Conservation (phyloP, 2,329 filamentous ascomycete species). For the Exophiala dermatitidis region DNA sequence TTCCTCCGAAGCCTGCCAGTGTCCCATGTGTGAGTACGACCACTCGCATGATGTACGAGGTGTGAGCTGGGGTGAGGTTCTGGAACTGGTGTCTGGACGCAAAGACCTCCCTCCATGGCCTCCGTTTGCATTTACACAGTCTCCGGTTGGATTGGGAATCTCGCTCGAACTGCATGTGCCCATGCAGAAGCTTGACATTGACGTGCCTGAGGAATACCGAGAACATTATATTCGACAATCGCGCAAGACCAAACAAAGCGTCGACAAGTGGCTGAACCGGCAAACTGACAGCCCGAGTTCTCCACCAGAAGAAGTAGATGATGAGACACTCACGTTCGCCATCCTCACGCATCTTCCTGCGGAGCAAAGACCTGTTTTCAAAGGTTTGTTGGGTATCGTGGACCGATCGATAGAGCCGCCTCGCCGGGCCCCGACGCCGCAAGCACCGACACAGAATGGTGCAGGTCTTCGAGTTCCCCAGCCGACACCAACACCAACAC, state of each 20-base stretch:
- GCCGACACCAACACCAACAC: conserved; percentile 45
- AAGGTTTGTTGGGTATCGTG: conserved; percentile 62
- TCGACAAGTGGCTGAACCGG: conserved; percentile 80
- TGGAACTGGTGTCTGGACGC: conserved; percentile 85
- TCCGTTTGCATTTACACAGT: conserved; percentile 65
- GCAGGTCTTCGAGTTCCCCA: conserved; percentile 6
- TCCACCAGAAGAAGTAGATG: conserved; percentile 81
- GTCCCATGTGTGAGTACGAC: conserved; percentile 70
- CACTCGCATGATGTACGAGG: conserved; percentile 56
- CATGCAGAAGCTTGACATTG: conserved; percentile 78
- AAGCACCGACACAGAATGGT: conserved; percentile 11
- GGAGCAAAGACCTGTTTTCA: conserved; percentile 72
- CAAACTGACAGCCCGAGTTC: conserved; percentile 65
- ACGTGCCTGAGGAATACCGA: conserved; percentile 86
- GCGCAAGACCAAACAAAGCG: conserved; percentile 83
- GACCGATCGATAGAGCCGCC: conserved; percentile 37
- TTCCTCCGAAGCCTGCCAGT: conserved; percentile 74
- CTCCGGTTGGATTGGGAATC: conserved; percentile 51
- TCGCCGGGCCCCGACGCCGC: conserved; percentile 24
- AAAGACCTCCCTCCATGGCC: conserved; percentile 83
- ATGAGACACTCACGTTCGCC: conserved; percentile 87
- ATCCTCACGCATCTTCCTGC: conserved; percentile 79
- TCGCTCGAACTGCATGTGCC: conserved; percentile 48
- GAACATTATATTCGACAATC: conserved; percentile 89
- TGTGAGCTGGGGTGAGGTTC: conserved; percentile 88